These are phyloP conservation scores for Citeromyces siamensis DNA, from an alignment of 1,139 yeast genomes.

Conservation along the genomic window DNA sequence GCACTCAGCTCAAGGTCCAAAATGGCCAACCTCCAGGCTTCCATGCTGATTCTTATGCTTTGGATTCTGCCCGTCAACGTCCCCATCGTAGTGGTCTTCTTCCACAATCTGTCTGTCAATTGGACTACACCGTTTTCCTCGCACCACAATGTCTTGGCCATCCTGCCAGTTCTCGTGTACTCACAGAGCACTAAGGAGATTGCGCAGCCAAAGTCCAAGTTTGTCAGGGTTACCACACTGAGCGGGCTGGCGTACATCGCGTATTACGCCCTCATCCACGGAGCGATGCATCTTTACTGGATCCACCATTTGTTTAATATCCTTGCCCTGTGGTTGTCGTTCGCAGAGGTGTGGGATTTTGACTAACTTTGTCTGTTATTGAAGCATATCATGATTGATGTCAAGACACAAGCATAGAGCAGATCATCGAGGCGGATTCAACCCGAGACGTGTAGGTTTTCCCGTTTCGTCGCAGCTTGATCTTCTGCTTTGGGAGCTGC, in stretches of 20 bases:
- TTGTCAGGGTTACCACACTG: conserved; percentile 16
- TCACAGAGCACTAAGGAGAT: conserved; percentile 30
- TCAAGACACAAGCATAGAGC: too few species aligned
- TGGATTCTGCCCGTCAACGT: conserved; percentile 60
- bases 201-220: conserved; percentile 15
- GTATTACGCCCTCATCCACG: conserved; percentile 46
- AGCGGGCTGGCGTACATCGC: conserved; percentile 30
- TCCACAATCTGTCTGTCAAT: conserved; percentile 53
- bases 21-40: conserved; percentile 34
- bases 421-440: too few species aligned
- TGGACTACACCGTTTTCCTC: conserved; percentile 73
- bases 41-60: conserved; percentile 44
- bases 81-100: conserved; percentile 57
- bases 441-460: too few species aligned
- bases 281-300: conserved; percentile 61
- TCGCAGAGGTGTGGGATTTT: conserved; percentile 4
- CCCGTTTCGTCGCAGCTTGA: too few species aligned
- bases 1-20: conserved; percentile 8
- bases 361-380: too few species aligned
- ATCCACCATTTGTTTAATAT: conserved; percentile 55
- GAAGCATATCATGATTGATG: too few species aligned
- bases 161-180: conserved; percentile 46
- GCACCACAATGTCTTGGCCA: conserved; percentile 60
- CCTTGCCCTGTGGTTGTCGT: conserved; percentile 21
- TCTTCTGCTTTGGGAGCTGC: too few species aligned